Evolutionary conservation across 148 eudicot species (phyloP).

Genomic region (Fagopyrum esculentum): DNA sequence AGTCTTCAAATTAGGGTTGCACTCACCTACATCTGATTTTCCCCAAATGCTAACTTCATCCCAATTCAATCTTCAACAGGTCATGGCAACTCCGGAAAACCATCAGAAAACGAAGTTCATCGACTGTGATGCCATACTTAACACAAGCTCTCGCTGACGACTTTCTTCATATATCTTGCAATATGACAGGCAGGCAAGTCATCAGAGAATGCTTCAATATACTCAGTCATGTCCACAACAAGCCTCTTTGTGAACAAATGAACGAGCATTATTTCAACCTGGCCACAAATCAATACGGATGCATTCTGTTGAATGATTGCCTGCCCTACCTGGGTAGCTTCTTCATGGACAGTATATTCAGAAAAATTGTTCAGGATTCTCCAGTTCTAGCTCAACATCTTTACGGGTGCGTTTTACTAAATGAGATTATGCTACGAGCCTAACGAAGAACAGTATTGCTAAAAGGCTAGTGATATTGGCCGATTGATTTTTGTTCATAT

Average conservation of each 20-base stretch:
- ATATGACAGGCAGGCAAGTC: background rate
- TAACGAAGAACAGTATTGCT: too few relatives aligned
- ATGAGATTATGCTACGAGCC: too few relatives aligned
- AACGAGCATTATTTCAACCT: background rate
- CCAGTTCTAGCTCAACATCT: background rate
- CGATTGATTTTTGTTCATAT: too few relatives aligned
- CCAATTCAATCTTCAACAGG: background rate
- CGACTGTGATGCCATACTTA: background rate
- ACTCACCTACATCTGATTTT: background rate
- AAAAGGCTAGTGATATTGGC: too few relatives aligned
- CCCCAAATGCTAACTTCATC: background rate
- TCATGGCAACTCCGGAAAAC: background rate
- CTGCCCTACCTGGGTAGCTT: background rate
- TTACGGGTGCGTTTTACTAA: background rate
- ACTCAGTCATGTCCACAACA: background rate
- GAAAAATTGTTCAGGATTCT: background rate
- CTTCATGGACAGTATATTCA: background rate
- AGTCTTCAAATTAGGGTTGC: too few relatives aligned
- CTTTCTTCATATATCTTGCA: background rate
- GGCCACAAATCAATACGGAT: background rate
- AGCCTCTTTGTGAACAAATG: background rate
- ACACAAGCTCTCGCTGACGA: background rate
- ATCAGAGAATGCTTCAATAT: background rate
- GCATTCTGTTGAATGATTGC: conserved; percentile 9
- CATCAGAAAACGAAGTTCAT: background rate